Base-by-base conservation (phyloP, 192 early-diverging fungal genomes). In the Paraglomus occultum region DNA sequence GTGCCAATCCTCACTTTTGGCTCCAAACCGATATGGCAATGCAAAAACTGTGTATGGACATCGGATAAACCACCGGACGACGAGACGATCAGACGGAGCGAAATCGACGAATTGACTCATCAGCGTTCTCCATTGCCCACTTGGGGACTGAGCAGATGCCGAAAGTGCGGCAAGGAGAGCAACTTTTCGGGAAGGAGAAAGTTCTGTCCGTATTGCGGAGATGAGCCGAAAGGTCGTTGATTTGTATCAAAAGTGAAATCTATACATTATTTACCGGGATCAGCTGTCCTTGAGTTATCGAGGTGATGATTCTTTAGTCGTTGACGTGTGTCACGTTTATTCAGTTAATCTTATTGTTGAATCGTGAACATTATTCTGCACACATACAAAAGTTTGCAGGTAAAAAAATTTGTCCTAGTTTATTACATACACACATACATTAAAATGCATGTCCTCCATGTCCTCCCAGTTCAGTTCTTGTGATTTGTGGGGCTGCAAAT, bases 121-220 rank as follows among this genome's bases (percentile, higher is more conserved):
- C 59, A 61, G 15, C 59, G 14, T 2, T 9, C n/a, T 38, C 47
- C 44, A 8, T 23, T 64, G 14, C 62, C 46, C 45, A 64, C 62
- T 64, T 64, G 46, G 62, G 47, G 59, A 4, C 46, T 61, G 40
- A 61, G 15, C 17, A 39, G 39, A n/a, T 61, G 59, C 20, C 42
- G 12, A 3, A 61, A 38, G 42, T 61, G 59, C 46, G 20, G 18
- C 20, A 61, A n/a, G 39, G 59, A 61, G 59, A 61, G 17, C 18
- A 61, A 61, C 20, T 14, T 61, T 44, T 61, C 59, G 5, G 59
- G 59, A 42, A 39, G 40, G 15, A 61, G 42, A 15, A 61, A 43
- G 20, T 61, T 18, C 20, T 61, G 59, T n/a, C 59, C 59, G 18
- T 61, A 61, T 20, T 61, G 59, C 40, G 59, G 59, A 15, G 9